These are phyloP conservation scores for Eucalyptus decipiens DNA, from an alignment of 345 rosid genomes.

Conservation along the genomic window DNA sequence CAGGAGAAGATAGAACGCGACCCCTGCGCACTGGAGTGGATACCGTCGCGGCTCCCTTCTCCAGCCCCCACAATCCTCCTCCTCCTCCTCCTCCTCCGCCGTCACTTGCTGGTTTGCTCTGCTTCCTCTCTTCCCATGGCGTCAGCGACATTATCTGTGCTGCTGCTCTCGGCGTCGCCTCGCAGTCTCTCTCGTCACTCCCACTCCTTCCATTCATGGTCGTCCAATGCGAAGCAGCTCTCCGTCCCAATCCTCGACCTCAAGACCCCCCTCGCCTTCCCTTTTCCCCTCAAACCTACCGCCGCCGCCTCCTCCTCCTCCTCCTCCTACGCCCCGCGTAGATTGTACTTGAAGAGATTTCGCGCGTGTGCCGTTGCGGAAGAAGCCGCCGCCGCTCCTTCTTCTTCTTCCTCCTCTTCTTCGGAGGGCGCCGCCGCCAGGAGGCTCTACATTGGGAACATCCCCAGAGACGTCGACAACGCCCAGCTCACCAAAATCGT, in stretches of 20 bases:
- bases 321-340: not conserved
- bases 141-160: not conserved
- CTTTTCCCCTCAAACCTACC: not conserved
- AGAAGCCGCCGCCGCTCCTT: not conserved
- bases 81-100: not conserved
- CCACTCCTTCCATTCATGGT: not conserved
- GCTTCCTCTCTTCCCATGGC: not conserved
- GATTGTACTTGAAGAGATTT: slow-evolving; percentile 8
- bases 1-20: not conserved
- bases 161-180: not conserved
- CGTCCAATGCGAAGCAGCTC: not conserved
- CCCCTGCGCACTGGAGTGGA: not conserved
- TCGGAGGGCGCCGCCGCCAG: slow-evolving; percentile 38
- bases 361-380: slow-evolving; percentile 35
- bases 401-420: slow-evolving; percentile 23
- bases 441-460: slow-evolving; percentile 66
- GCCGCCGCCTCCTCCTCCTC: not conserved
- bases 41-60: not conserved
- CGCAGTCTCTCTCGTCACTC: not conserved
- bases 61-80: not conserved
- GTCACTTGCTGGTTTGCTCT: not conserved
- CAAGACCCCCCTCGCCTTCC: not conserved
- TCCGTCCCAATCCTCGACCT: not conserved
- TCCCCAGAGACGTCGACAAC: slow-evolving; percentile 50
- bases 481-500: slow-evolving; percentile 56